Conservation (phyloP, 2,329 filamentous ascomycete genomes). For the Lojkania enalia region DNA sequence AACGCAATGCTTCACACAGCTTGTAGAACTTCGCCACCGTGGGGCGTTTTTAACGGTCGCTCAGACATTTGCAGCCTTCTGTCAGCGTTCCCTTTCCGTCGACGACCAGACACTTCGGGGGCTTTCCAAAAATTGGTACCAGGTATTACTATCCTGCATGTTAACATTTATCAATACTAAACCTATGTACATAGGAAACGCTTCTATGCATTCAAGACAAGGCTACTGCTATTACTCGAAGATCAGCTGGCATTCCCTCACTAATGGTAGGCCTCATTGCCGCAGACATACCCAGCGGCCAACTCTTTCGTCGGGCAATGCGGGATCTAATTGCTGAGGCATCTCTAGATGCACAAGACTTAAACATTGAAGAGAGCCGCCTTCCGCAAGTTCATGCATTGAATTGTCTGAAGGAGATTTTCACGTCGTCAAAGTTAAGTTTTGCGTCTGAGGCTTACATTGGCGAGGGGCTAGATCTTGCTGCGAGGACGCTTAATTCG, state of each 20-base stretch:
- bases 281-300: constrained; percentile 60
- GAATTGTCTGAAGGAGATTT: constrained; percentile 90
- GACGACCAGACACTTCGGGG: constrained; percentile 46
- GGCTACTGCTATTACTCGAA: constrained; percentile 76
- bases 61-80: constrained; percentile 82
- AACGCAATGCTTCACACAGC: constrained; percentile 75
- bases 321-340: constrained; percentile 64
- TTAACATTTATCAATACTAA: too few species aligned
- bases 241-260: constrained; percentile 89
- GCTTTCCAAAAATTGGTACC: constrained; percentile 71
- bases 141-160: too few species aligned
- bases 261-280: constrained; percentile 80
- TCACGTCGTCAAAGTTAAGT: constrained; percentile 78
- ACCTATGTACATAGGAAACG: constrained; percentile 62
- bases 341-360: constrained; percentile 55
- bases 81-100: constrained; percentile 64
- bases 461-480: constrained; percentile 74
- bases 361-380: constrained; percentile 59
- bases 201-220: constrained; percentile 73
- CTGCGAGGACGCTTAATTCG: constrained; percentile 76
- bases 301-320: constrained; percentile 67
- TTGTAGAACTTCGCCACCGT: constrained; percentile 81
- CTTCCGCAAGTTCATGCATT: constrained; percentile 92
- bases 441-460: constrained; percentile 74
- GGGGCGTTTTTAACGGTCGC: constrained; percentile 94